Percentiles rank a stretch among this genome's conserved stretches.
Conservation (phyloP, 2,329 filamentous ascomycete genomes). For the Penicillium sp. region DNA sequence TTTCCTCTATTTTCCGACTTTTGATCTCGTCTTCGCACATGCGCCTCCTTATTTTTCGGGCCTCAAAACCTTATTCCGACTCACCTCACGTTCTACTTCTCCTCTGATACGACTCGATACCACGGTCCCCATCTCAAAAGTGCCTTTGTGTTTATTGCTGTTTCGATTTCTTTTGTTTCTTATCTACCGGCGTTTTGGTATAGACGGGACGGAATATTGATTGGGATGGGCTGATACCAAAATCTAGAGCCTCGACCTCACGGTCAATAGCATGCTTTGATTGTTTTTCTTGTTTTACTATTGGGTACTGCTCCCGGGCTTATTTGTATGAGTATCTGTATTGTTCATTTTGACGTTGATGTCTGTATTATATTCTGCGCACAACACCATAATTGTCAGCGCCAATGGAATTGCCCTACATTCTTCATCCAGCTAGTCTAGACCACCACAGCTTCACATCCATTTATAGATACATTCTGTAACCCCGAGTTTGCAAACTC, state of each 20-base stretch:
- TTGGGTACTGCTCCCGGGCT: slow-evolving; percentile 7
- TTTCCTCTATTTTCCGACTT: slow-evolving; percentile 8
- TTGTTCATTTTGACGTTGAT: slow-evolving; percentile 17
- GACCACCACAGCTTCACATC: not conserved
- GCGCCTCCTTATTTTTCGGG: slow-evolving; percentile 12
- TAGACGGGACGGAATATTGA: slow-evolving; percentile 36
- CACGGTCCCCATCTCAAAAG: slow-evolving; percentile 15
- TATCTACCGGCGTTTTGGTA: slow-evolving; percentile 34
- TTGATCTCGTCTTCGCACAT: slow-evolving; percentile 11
- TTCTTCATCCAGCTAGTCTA: slow-evolving; percentile 7
- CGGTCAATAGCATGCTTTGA: slow-evolving; percentile 30
- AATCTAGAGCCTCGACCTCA: slow-evolving; percentile 38
- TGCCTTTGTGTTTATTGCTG: slow-evolving; percentile 20
- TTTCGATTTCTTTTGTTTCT: slow-evolving; percentile 13
- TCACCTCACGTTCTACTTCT: slow-evolving; percentile 2
- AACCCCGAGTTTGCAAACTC: not conserved
- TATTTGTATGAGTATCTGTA: slow-evolving; percentile 12
- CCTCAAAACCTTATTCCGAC: slow-evolving; percentile 8
- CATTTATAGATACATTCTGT: not conserved
- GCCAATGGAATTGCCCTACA: slow-evolving; percentile 1
- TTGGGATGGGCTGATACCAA: slow-evolving; percentile 41
- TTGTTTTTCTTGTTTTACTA: slow-evolving; percentile 17
- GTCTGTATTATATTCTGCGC: slow-evolving; percentile 13
- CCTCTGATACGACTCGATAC: slow-evolving; percentile 13
- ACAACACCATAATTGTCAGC: slow-evolving; percentile 1